Base-by-base conservation (phyloP, 345 rosid species). In the Chamaenerion angustifolium region DNA sequence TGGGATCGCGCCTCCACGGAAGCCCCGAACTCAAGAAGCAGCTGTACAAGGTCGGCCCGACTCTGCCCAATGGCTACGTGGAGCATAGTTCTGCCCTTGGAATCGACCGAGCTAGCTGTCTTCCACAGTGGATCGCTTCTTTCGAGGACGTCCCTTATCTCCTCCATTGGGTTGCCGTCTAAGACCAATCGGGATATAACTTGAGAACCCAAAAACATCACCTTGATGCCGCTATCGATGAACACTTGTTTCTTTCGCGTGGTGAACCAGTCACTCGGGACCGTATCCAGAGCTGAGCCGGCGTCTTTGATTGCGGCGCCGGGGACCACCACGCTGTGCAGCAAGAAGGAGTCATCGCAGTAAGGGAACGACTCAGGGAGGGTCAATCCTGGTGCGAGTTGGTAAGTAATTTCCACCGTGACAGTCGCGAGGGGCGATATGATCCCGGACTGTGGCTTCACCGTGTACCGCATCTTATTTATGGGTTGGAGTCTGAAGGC, bases 261-360 rank as follows among this genome's bases (percentile, higher is more conserved):
- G 0, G 81, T 76, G 64, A 82, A 82, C 79, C 79, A 82, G 42
- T 82, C 85, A 40, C 12, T 68, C 0, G 81, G 90, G 4, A 78
- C 79, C 0, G 82, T 44, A 25, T 76, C 78, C 3, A 68, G 45
- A 7, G 64, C 60, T 2, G 83, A 69, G 4, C 60, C 35, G 0
- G 65, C 23, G 8, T 73, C 80, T 64, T 76, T 81, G 19, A 64
- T 21, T 1, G 83, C 73, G 1, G 83, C 89, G 3, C 90, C 83
- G 16, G 83, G 90, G 50, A 78, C 90, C 45, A 82, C 83, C 40
- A 82, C 78, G 51, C 85, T 78, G 46, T 82, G 81, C 42, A 76
- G 55, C 16, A 74, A 74, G 69, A 82, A 76, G 1, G 75, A 54
- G 46, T 82, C 90, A 0, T 76, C 72, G 1, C 57, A 49, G 43